A percentile compares a stretch with the other conserved stretches of the same genome.
These are phyloP conservation scores for Mycena polygramma DNA, from an alignment of 768 basidiomycete species.

Conservation along the genomic window DNA sequence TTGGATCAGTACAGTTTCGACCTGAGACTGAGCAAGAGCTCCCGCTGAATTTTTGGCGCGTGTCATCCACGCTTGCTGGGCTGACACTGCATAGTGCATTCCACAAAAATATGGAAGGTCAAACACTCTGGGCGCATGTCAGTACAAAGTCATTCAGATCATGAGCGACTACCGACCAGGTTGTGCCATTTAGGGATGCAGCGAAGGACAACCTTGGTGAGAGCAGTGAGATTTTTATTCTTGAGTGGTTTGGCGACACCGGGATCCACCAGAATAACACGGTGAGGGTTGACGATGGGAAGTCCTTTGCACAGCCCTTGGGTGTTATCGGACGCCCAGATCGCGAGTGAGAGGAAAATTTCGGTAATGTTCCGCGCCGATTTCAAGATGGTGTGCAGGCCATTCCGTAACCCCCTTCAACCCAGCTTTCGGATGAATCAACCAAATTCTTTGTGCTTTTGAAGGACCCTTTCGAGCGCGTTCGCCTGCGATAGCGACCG, in stretches of 20 bases:
- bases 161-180: not conserved
- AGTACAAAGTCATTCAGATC: too few species aligned
- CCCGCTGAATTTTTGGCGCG: not conserved
- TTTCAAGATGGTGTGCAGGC: slow-evolving; percentile 11
- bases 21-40: not conserved
- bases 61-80: not conserved
- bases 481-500: not conserved
- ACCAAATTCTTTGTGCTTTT: not conserved
- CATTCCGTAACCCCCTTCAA: slow-evolving; percentile 38
- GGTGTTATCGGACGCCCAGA: not conserved
- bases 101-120: not conserved
- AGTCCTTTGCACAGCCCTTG: slow-evolving; percentile 2
- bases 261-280: slow-evolving; percentile 9
- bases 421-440: slow-evolving; percentile 34
- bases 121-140: not conserved
- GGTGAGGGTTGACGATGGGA: not conserved
- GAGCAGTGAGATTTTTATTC: too few species aligned
- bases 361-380: not conserved
- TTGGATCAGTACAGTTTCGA: not conserved
- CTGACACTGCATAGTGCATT: not conserved
- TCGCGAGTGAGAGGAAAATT: not conserved
- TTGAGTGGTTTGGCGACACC: too few species aligned
- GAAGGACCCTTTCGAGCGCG: not conserved
- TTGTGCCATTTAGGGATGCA: slow-evolving; percentile 1
- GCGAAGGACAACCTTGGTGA: not conserved